Base-by-base conservation (phyloP, 1,284 basidiomycete genomes). In the Ustilago cynodontis region DNA sequence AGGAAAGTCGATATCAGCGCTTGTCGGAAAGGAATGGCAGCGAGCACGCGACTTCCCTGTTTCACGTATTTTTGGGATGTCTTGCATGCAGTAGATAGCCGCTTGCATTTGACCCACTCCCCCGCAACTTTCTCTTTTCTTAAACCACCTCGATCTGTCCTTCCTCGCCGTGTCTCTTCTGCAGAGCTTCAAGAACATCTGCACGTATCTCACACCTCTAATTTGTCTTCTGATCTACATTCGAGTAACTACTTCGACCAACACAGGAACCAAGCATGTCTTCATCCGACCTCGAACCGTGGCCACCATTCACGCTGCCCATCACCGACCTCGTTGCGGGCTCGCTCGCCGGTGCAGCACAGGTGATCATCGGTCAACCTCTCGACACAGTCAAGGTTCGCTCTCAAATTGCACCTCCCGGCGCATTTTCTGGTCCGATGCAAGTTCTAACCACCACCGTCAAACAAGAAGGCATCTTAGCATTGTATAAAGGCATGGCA, bases 401-500 rank as follows among this genome's bases (percentile, higher is more conserved):
- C 2, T 63, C 74, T 5, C 80, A 82, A 43, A 75, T 74, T 13
- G 72, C 80, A 1, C 39, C 77, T 14, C 61, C 54, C 0, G 79
- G 73, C 0, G 50, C 56, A n/a, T 82, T 79, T 35, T 65, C 50
- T 9, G 79, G 79, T 14, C 78, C 79, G 13, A 75, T 76, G 64
- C 77, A 82, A 37, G 72, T 82, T 0, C 63, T 80, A 2, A 54
- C 57, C 3, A 61, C 61, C 1, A 82, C 80, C 3, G 37, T 82
- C 0, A 16, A 52, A 0, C 51, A 59, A 6, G 80, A 82, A 61
- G 80, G 80, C 14, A 3, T 77, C 0, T 47, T 79, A 13, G 80
- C 77, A 1, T 51, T 82, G 35, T 82, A 80, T 55, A 82, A 81
- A 35, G 80, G 94, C 45, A 95, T 95, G 94, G 89, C 92, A 0